phyloP scores from a whole-genome alignment of 1,284 basidiomycete genomes.

The Ustilago shanxiensis region DNA sequence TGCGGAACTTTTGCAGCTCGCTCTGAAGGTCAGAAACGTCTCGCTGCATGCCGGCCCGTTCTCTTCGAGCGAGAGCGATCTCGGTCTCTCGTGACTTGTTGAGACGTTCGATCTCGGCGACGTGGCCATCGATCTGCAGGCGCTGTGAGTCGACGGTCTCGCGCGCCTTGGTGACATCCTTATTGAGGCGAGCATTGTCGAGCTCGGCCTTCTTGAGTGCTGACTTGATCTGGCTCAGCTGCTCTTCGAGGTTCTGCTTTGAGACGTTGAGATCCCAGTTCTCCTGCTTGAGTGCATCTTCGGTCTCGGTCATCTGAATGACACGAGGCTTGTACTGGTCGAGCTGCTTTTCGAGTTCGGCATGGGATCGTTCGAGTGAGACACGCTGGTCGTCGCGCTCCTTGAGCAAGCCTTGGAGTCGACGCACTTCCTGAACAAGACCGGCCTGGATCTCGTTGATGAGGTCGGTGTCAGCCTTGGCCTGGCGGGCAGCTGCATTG shows the following conservation, averaged over 20 bases:
- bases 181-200: conserved; percentile 85
- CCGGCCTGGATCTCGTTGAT: conserved; percentile 64
- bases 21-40: conserved; percentile 92
- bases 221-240: conserved; percentile 78
- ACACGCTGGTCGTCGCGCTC: conserved; percentile 59
- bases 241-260: conserved; percentile 85
- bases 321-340: conserved; percentile 62
- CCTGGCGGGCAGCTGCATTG: conserved; percentile 58
- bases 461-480: conserved; percentile 56
- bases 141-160: conserved; percentile 87
- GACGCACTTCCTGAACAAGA: conserved; percentile 60
- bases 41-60: conserved; percentile 85
- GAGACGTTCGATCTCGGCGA: conserved; percentile 78
- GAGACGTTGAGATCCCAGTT: conserved; percentile 98
- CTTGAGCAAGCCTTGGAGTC: conserved; percentile 57
- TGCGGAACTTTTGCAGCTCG: conserved; percentile 73
- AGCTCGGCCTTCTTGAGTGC: conserved; percentile 80
- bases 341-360: conserved; percentile 60
- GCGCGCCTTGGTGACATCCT: conserved; percentile 79
- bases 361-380: conserved; percentile 43
- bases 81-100: conserved; percentile 91
- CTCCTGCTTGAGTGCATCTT: conserved; percentile 88
- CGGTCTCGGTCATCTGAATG: conserved; percentile 59
- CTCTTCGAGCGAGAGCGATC: conserved; percentile 87
- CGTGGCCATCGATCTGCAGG: conserved; percentile 83